Conservation (phyloP, 129 eudicot genomes). For the Tagetes erecta region DNA sequence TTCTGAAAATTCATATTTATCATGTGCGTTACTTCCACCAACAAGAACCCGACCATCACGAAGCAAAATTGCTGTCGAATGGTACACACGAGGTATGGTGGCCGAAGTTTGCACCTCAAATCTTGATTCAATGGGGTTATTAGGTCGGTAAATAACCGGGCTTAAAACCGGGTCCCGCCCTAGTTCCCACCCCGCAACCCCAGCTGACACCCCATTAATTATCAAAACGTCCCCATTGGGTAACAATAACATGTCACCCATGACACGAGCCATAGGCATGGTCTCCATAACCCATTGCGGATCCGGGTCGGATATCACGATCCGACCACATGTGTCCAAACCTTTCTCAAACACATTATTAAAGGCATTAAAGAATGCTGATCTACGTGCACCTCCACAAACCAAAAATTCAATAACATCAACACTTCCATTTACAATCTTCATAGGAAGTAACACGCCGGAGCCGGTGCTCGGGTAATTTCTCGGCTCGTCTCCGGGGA, state of each 20-base stretch:
- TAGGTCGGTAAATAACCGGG: constrained; percentile 52
- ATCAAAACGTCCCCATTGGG: constrained; percentile 56
- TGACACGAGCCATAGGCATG: constrained; percentile 67
- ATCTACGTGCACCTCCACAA: constrained; percentile 70
- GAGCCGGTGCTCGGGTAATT: constrained; percentile 85
- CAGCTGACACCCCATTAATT: constrained; percentile 53
- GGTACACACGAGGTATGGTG: constrained; percentile 59
- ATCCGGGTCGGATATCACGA: constrained; percentile 51
- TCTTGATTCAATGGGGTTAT: constrained; percentile 19
- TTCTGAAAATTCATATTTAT: constrained; percentile 40
- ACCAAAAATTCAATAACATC: constrained; percentile 50
- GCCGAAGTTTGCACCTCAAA: constrained; percentile 45
- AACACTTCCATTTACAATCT: constrained; percentile 27
- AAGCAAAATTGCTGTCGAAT: constrained; percentile 51
- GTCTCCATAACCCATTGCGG: constrained; percentile 65
- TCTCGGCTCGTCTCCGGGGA: constrained; percentile 75
- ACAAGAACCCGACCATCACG: constrained; percentile 59
- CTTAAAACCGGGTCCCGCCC: constrained; percentile 57
- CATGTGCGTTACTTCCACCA: constrained; percentile 67
- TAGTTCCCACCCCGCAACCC: constrained; percentile 62
- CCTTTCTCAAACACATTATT: constrained; percentile 45
- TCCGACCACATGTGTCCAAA: constrained; percentile 53
- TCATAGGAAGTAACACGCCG: constrained; percentile 62
- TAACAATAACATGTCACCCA: constrained; percentile 67
- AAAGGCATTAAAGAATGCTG: constrained; percentile 32